A percentile compares a stretch with the other conserved stretches of the same genome.
These are phyloP conservation scores for Fusarium protoensiforme DNA, from an alignment of 2,329 filamentous ascomycete genomes.

Conservation along the genomic window DNA sequence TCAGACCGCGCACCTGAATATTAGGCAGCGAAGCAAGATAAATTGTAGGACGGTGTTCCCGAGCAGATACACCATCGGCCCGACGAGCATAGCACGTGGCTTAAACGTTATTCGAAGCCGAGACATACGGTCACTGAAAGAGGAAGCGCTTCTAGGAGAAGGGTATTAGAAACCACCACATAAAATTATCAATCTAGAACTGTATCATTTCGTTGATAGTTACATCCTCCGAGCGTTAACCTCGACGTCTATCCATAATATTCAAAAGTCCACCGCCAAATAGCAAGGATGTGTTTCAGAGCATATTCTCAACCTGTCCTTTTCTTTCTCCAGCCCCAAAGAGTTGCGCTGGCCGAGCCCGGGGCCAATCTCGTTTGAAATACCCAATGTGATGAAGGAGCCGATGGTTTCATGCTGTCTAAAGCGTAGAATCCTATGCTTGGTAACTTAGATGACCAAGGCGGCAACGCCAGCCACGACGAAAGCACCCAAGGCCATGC, in stretches of 20 bases:
- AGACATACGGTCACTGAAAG: background rate
- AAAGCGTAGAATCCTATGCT: too few relatives aligned
- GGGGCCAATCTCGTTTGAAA: background rate
- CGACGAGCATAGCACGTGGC: conserved; percentile 5
- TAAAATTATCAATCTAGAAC: background rate
- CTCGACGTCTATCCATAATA: background rate
- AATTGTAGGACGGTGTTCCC: background rate
- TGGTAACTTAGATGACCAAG: conserved; percentile 47
- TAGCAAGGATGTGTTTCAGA: too few relatives aligned
- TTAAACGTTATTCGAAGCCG: background rate
- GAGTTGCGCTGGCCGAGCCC: background rate
- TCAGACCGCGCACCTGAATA: background rate
- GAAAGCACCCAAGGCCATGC: conserved; percentile 50
- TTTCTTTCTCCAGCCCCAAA: background rate
- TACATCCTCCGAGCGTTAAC: background rate
- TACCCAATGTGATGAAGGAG: background rate
- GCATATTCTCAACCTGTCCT: too few relatives aligned
- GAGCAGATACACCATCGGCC: conserved; percentile 10
- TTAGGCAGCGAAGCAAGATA: background rate
- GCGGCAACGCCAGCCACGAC: conserved; percentile 53
- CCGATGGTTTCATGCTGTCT: background rate
- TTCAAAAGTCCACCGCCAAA: background rate
- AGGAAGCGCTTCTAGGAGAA: background rate
- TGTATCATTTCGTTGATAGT: background rate
- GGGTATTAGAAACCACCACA: background rate